Conservation (phyloP, 371 early-diverging fungal genomes). For the Mucor sp. region DNA sequence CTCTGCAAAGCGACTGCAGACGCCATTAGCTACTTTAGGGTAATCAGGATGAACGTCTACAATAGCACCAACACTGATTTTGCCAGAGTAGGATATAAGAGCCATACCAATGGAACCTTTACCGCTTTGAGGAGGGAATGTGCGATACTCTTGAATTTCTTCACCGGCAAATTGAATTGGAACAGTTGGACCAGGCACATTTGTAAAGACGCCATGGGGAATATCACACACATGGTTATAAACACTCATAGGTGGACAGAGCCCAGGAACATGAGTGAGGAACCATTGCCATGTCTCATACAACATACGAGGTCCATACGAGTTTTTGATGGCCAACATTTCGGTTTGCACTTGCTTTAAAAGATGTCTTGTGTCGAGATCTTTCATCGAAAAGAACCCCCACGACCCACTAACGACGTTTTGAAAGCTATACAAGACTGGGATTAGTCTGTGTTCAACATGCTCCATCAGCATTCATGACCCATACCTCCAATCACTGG, state of each 20-base stretch:
- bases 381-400: conserved; percentile 42
- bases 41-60: conserved; percentile 29
- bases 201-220: conserved; percentile 42
- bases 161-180: conserved; percentile 39
- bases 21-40: conserved; percentile 23
- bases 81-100: conserved; percentile 34
- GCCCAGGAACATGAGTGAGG: conserved; percentile 17
- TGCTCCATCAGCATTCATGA: background rate
- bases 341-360: conserved; percentile 26
- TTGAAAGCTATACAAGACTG: conserved; percentile 11
- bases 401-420: conserved; percentile 35
- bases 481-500: conserved; percentile 26
- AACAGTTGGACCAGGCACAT: conserved; percentile 33
- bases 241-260: conserved; percentile 8
- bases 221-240: conserved; percentile 19
- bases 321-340: conserved; percentile 35
- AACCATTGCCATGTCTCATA: conserved; percentile 19
- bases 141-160: conserved; percentile 24
- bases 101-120: conserved; percentile 42
- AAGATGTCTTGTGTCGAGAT: conserved; percentile 24
- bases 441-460: background rate
- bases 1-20: conserved; percentile 27
- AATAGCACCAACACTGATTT: conserved; percentile 33
- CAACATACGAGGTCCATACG: conserved; percentile 22
- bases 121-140: conserved; percentile 36